Evolutionary conservation across 176 grass and related monocot species (phyloP).

Genomic region (Cocos nucifera): DNA sequence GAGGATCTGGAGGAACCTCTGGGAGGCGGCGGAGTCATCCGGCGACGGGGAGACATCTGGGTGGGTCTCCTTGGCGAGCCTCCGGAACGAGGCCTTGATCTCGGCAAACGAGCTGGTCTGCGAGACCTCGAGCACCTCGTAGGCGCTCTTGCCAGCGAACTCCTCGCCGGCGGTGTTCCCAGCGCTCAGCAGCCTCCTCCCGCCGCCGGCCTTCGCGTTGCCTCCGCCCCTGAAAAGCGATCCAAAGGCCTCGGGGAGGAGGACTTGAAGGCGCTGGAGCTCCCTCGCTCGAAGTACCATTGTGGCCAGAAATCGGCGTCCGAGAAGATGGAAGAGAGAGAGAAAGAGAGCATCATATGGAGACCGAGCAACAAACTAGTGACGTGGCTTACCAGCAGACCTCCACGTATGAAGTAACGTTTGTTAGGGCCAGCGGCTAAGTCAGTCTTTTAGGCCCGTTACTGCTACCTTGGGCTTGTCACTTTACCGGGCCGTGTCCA

Average conservation of each 20-base stretch:
- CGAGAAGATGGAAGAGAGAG: too few relatives aligned
- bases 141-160: conserved; percentile 60
- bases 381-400: too few relatives aligned
- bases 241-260: conserved; percentile 15
- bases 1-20: conserved; percentile 65
- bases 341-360: too few relatives aligned
- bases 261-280: conserved; percentile 28
- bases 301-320: too few relatives aligned
- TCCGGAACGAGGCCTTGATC: conserved; percentile 83
- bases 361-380: too few relatives aligned
- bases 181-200: conserved; percentile 7
- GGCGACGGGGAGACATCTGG: conserved; percentile 44
- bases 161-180: conserved; percentile 13
- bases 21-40: conserved; percentile 27
- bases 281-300: conserved; percentile 50
- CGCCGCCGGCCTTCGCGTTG: conserved; percentile 11
- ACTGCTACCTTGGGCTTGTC: too few relatives aligned
- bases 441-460: too few relatives aligned
- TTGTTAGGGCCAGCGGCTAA: too few relatives aligned
- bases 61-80: conserved; percentile 88
- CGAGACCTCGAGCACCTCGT: conserved; percentile 75
- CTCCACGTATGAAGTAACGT: too few relatives aligned
- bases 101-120: conserved; percentile 61
- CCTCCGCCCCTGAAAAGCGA: neutral
- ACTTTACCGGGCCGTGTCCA: too few relatives aligned